These are phyloP conservation scores for Trichocladium uniseriatum DNA, from an alignment of 495 filamentous ascomycete species.

Conservation along the genomic window DNA sequence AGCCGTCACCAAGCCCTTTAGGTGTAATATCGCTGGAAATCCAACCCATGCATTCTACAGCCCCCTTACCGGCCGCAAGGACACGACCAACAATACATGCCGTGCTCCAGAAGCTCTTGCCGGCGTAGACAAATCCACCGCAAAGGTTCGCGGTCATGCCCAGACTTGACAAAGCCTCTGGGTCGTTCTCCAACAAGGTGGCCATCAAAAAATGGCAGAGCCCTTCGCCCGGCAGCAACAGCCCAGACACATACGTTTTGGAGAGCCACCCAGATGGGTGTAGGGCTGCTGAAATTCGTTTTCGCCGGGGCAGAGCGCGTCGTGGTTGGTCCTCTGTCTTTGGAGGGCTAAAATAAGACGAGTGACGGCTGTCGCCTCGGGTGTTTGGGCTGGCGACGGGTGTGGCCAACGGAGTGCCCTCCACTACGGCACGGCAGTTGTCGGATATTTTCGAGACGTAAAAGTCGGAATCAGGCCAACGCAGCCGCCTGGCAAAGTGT, in stretches of 20 bases:
- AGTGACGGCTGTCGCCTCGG: slow-evolving; percentile 27
- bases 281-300: slow-evolving; percentile 35
- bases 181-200: slow-evolving; percentile 67
- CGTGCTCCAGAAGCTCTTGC: slow-evolving; percentile 76
- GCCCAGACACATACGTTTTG: slow-evolving; percentile 66
- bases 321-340: slow-evolving; percentile 19
- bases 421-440: slow-evolving; percentile 30
- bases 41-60: slow-evolving; percentile 74
- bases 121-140: slow-evolving; percentile 65
- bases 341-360: slow-evolving; percentile 33
- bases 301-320: slow-evolving; percentile 25
- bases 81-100: slow-evolving; percentile 68
- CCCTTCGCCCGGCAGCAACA: slow-evolving; percentile 67
- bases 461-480: slow-evolving; percentile 44
- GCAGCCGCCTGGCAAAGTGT: slow-evolving; percentile 48
- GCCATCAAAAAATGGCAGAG: slow-evolving; percentile 70
- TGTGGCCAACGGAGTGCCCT: slow-evolving; percentile 34
- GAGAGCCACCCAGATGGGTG: slow-evolving; percentile 67
- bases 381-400: slow-evolving; percentile 29
- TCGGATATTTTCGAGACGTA: slow-evolving; percentile 33
- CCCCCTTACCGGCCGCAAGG: slow-evolving; percentile 52
- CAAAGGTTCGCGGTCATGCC: slow-evolving; percentile 64
- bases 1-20: slow-evolving; percentile 45
- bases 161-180: slow-evolving; percentile 51
- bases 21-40: slow-evolving; percentile 52